These are phyloP conservation scores for Trichoderma citrinoviride DNA, from an alignment of 2,329 filamentous ascomycete genomes.

Conservation along the genomic window DNA sequence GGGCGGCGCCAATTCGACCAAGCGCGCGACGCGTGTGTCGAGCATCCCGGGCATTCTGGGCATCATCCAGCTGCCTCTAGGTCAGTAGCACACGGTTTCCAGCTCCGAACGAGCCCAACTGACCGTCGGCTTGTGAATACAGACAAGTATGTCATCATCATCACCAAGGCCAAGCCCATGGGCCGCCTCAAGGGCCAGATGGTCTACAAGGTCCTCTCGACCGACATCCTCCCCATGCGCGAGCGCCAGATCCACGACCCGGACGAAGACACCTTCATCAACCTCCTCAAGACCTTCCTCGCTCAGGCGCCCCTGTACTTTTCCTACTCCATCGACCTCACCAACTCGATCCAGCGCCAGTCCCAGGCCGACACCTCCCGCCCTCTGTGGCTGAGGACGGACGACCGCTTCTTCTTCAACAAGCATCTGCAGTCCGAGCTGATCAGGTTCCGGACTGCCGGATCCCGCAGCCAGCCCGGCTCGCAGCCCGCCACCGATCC, in stretches of 20 bases:
- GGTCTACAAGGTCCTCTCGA: conserved; percentile 88
- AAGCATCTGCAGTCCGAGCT: conserved; percentile 86
- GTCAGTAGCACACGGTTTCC: conserved; percentile 49
- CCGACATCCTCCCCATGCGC: conserved; percentile 90
- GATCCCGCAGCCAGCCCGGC: conserved; percentile 61
- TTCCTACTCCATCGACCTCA: conserved; percentile 94
- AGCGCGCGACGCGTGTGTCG: conserved; percentile 70
- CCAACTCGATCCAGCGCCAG: conserved; percentile 94
- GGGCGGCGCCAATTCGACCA: conserved; percentile 69
- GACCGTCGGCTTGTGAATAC: no score
- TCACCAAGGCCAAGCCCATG: conserved; percentile 89
- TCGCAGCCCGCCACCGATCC: conserved; percentile 78
- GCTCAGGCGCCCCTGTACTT: conserved; percentile 92
- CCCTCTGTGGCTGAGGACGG: conserved; percentile 86
- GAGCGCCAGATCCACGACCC: conserved; percentile 87
- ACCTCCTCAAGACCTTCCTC: conserved; percentile 76
- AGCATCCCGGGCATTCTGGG: conserved; percentile 95
- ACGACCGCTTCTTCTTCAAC: conserved; percentile 99
- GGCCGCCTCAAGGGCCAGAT: conserved; percentile 92
- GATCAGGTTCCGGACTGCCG: conserved; percentile 75
- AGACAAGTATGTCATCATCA: conserved; percentile 96
- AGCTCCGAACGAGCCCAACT: not conserved
- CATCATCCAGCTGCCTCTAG: conserved; percentile 87
- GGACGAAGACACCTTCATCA: conserved; percentile 90
- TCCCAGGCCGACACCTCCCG: conserved; percentile 67